Evolutionary conservation across 1,284 basidiomycete genomes (phyloP), one percentile per base, ranked within the genome.

Genomic region (Tilletiaria anomala): DNA sequence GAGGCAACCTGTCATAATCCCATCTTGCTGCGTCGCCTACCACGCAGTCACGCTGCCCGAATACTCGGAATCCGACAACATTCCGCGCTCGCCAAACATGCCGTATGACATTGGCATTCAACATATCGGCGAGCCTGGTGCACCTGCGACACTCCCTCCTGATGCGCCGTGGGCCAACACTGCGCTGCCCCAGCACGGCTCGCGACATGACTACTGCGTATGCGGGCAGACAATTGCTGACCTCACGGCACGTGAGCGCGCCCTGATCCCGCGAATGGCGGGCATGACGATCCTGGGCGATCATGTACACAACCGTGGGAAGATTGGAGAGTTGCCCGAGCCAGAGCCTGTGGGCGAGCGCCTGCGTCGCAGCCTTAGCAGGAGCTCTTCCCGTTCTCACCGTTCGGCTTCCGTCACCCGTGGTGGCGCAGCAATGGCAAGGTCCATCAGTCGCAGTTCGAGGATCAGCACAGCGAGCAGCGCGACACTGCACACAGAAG

Each of bases 11-110:
- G 51, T 65, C 11, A 33, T 53, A 1, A 37, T 66, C 1, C 63
- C 63, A 2, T 51, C 48, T 16, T 66, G 63, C 50, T 66, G 63
- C 33, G 64, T 63, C 26, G 63, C 63, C n/a, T 57, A 58, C 34
- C 60, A 66, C 35, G 60, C 60, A 4, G 63, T 65, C 6, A 62
- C 56, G 20, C 39, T 66, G 16, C 63, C 63, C 1, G 47, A 54
- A 2, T 66, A 66, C 45, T 48, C 50, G 5, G 45, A 54, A 17
- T 44, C 48, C 1, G 53, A 57, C 40, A 43, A 48, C 4, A 14
- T n/a, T 4, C 19, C 39, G 10, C 26, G 47, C 14, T 21, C 48
- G 2, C 47, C 48, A 1, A 47, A 49, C 2, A 57, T 56, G 54
- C 20, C n/a, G 26, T 23, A 23, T 24, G 57, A 61, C 23, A 35